phyloP scores from a whole-genome alignment of 441 rosid genomes.

The Breynia disticha region DNA sequence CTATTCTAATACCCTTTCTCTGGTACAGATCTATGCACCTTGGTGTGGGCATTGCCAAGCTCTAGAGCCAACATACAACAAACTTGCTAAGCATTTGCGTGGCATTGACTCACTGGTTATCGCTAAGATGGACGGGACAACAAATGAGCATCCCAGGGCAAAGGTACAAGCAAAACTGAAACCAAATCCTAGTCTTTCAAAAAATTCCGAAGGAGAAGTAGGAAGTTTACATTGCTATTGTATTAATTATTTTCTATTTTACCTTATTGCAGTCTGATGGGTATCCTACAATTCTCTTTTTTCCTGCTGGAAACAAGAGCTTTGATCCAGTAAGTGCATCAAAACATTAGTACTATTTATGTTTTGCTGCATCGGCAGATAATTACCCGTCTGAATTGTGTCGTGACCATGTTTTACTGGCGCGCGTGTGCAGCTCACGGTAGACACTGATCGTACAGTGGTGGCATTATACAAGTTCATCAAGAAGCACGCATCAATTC shows the following conservation, averaged over 20 bases:
- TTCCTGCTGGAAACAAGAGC: constrained; percentile 96
- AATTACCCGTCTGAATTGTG: not conserved
- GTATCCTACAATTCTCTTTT: constrained; percentile 87
- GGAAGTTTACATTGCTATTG: too few species aligned
- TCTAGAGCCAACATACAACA: constrained; percentile 83
- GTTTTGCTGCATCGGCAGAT: too few species aligned
- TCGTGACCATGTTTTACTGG: not conserved
- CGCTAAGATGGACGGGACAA: constrained; percentile 98
- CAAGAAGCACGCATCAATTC: constrained; percentile 79
- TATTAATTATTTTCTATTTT: not conserved
- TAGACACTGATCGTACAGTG: constrained; percentile 81
- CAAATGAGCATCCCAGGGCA: constrained; percentile 93
- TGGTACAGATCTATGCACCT: constrained; percentile 76
- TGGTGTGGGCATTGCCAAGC: constrained; percentile 99
- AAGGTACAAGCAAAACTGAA: constrained; percentile 47
- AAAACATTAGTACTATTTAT: too few species aligned
- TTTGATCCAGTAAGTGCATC: constrained; percentile 70
- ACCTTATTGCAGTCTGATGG: constrained; percentile 60
- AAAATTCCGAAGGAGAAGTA: too few species aligned
- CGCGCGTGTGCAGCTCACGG: constrained; percentile 51
- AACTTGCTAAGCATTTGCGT: constrained; percentile 76
- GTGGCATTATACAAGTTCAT: constrained; percentile 86
- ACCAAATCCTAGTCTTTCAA: too few species aligned
- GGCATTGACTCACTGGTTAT: constrained; percentile 74
- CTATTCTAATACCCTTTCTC: constrained; percentile 7